These are phyloP conservation scores for Hura crepitans DNA, from an alignment of 441 rosid genomes.

Conservation along the genomic window DNA sequence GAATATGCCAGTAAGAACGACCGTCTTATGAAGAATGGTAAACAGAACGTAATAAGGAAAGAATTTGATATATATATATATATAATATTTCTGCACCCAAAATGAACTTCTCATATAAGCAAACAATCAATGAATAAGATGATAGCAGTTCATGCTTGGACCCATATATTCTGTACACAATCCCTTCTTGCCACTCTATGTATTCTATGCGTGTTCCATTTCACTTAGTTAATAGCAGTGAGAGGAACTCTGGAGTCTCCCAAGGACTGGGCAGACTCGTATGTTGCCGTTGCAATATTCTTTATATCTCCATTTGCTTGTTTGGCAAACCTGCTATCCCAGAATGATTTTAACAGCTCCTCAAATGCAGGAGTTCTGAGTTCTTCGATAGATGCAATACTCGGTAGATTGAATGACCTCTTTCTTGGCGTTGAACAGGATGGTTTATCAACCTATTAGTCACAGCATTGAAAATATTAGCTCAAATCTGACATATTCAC, in stretches of 20 bases:
- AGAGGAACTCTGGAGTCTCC: constrained; percentile 83
- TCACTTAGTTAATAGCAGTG: constrained; percentile 67
- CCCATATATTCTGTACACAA: constrained; percentile 34
- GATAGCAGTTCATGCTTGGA: background rate
- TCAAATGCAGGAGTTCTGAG: constrained; percentile 86
- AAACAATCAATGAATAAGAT: constrained; percentile 32
- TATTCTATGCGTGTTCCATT: background rate
- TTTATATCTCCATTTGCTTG: constrained; percentile 74
- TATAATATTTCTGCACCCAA: constrained; percentile 25
- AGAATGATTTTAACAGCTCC: constrained; percentile 64
- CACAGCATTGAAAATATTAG: background rate
- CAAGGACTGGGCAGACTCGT: constrained; percentile 59
- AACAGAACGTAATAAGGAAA: background rate
- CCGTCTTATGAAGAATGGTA: background rate
- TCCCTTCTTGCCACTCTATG: constrained; percentile 14
- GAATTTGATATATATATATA: constrained; percentile 14
- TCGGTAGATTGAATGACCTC: constrained; percentile 74
- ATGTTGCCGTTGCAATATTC: constrained; percentile 38
- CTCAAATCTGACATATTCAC: background rate
- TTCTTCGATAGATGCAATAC: constrained; percentile 76
- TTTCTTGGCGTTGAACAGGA: constrained; percentile 90
- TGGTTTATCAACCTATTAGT: constrained; percentile 76
- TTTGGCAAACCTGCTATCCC: constrained; percentile 58
- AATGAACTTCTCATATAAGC: constrained; percentile 20
- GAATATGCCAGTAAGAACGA: background rate